These are phyloP conservation scores for Wilcoxina mikolae DNA, from an alignment of 495 filamentous ascomycete genomes.

Conservation along the genomic window DNA sequence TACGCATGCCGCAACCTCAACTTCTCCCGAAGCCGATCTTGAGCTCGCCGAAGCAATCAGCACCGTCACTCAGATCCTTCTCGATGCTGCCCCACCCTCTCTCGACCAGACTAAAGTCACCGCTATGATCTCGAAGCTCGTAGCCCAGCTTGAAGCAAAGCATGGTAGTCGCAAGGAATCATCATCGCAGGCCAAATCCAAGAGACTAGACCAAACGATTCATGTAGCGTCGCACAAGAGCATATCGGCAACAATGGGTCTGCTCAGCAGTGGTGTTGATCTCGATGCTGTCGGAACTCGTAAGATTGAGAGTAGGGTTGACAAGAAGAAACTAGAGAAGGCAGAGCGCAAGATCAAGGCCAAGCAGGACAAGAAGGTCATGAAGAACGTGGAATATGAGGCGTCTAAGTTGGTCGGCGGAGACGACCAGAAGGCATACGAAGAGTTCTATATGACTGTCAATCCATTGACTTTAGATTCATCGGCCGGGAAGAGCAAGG, in stretches of 20 bases:
- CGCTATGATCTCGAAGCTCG: constrained; percentile 79
- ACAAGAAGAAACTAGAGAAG: constrained; percentile 98
- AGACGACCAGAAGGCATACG: constrained; percentile 79
- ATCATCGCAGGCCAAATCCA: constrained; percentile 59
- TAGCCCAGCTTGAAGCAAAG: constrained; percentile 57
- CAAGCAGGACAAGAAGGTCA: constrained; percentile 95
- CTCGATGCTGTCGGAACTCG: constrained; percentile 79
- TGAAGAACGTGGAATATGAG: constrained; percentile 97
- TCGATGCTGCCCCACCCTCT: constrained; percentile 51
- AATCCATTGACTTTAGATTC: constrained; percentile 78
- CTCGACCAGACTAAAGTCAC: constrained; percentile 69
- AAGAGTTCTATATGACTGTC: constrained; percentile 99
- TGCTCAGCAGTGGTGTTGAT: constrained; percentile 72
- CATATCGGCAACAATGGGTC: constrained; percentile 84
- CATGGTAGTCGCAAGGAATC: constrained; percentile 59
- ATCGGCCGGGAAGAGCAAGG: constrained; percentile 70
- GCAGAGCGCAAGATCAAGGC: constrained; percentile 94
- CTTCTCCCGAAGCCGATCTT: constrained; percentile 58
- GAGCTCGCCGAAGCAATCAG: constrained; percentile 65
- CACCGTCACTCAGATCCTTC: constrained; percentile 66
- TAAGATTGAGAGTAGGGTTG: constrained; percentile 94
- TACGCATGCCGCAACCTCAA: constrained; percentile 75
- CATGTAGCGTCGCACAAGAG: constrained; percentile 87
- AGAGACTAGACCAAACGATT: constrained; percentile 83
- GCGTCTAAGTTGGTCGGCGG: constrained; percentile 75